These are phyloP conservation scores for Trichoderma asperellum DNA, from an alignment of 2,329 filamentous ascomycete genomes.

Conservation along the genomic window DNA sequence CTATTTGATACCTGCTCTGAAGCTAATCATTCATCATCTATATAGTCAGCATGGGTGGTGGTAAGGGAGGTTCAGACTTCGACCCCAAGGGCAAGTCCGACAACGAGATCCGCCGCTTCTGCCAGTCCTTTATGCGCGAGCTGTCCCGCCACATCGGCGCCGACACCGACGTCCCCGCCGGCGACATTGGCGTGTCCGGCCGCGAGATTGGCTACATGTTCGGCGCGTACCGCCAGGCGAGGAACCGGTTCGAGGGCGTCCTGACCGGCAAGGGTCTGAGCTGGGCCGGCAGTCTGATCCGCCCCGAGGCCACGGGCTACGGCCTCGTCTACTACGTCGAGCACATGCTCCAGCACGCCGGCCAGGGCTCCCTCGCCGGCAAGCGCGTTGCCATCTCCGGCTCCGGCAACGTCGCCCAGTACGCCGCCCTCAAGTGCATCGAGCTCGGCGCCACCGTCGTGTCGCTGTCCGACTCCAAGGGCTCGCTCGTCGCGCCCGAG, in stretches of 20 bases:
- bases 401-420: constrained; percentile 97
- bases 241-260: constrained; percentile 93
- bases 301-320: constrained; percentile 95
- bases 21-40: not conserved
- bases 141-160: constrained; percentile 94
- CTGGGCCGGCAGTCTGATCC: constrained; percentile 94
- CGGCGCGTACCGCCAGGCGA: constrained; percentile 85
- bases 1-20: not conserved
- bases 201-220: constrained; percentile 96
- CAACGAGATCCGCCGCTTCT: constrained; percentile 97
- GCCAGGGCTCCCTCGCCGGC: constrained; percentile 81
- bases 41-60: constrained; percentile 78
- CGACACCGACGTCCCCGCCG: constrained; percentile 93
- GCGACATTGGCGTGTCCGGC: constrained; percentile 91
- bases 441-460: constrained; percentile 93
- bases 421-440: constrained; percentile 92
- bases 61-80: constrained; percentile 97
- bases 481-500: constrained; percentile 74
- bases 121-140: constrained; percentile 93
- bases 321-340: constrained; percentile 95
- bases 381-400: constrained; percentile 96
- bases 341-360: constrained; percentile 93
- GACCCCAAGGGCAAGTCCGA: constrained; percentile 99
- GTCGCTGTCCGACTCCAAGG: constrained; percentile 92
- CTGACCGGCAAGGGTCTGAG: constrained; percentile 91